Evolutionary conservation across 2,329 filamentous ascomycete species (phyloP), one percentile per base, ranked within the genome.

Genomic region (Elsinoe perseae): DNA sequence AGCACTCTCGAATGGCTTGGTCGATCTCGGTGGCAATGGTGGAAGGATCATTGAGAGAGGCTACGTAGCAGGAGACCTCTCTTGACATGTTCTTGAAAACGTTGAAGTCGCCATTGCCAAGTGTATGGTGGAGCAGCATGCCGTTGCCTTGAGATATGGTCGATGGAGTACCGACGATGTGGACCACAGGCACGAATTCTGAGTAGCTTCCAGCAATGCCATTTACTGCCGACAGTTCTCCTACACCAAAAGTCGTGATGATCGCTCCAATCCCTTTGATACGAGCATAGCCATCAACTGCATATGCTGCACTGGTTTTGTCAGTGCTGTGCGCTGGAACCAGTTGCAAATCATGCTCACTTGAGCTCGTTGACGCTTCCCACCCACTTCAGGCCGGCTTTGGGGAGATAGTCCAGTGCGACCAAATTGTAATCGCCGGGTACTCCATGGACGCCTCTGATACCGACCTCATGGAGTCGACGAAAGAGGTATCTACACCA

Each of bases 31-130:
- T 74, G 8, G 88, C 84, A 40, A 87, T 86, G 61, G 87, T 84
- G 58, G 77, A 71, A 1, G 85, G 81, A 60, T 87, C 79, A 66
- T 82, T 84, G 57, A 95, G 77, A 64, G 85, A 84, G 55, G 85
- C 83, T 36, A 87, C 77, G 20, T 82, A 81, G 67, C 83, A 86
- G 1, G 87, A 87, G 63, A 95, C 82, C 52, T 82, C 71, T 46
- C 79, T 75, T 68, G 78, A 87, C 85, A 95, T 95, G 65, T 87
- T 81, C 62, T 83, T 79, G 69, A 95, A 95, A 56, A 89, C 87
- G 59, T 86, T 84, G 71, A 87, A 95, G 72, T 95, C 85, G 58
- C 89, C 73, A 64, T 75, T 74, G 42, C 73, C 74, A 27, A 75
- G 69, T 0, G 73, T 75, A 62, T 76, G 75, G 59, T 77, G 75